phyloP scores from a whole-genome alignment of 1,284 basidiomycete genomes.

The Marasmius tenuissimus region DNA sequence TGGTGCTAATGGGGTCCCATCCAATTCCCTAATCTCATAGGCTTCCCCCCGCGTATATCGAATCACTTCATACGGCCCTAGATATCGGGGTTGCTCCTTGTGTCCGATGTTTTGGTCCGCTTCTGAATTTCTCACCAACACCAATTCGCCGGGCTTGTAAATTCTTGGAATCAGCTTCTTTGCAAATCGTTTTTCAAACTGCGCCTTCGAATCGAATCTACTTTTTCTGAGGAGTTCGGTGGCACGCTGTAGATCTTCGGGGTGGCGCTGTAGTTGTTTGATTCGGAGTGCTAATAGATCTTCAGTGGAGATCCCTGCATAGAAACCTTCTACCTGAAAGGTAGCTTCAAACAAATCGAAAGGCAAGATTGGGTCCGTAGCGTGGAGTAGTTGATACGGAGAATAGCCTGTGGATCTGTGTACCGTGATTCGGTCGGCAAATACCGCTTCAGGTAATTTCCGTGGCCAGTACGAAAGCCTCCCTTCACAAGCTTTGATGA shows the following conservation, averaged over 20 bases:
- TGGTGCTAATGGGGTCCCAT: constrained; percentile 22
- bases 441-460: constrained; percentile 4
- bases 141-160: constrained; percentile 21
- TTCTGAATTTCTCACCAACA: constrained; percentile 20
- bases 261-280: constrained; percentile 9
- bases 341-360: no score
- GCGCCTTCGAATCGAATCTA: constrained; percentile 13
- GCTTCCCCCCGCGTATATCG: constrained; percentile 14
- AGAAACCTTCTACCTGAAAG: no score
- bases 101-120: constrained; percentile 16
- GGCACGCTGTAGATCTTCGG: constrained; percentile 5
- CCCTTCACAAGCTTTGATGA: constrained; percentile 19
- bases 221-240: constrained; percentile 4
- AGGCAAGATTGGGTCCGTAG: no score
- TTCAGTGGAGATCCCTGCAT: constrained; percentile 4
- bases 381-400: no score
- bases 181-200: constrained; percentile 20
- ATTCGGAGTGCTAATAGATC: constrained; percentile 15
- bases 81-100: constrained; percentile 23
- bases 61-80: constrained; percentile 25
- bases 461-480: constrained; percentile 8
- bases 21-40: constrained; percentile 27
- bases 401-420: constrained; percentile 22
- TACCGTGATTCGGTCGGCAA: constrained; percentile 27
- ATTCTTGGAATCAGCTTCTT: constrained; percentile 17